Evolutionary conservation across 441 rosid species (phyloP).

Genomic region (Pelargonium australe): DNA sequence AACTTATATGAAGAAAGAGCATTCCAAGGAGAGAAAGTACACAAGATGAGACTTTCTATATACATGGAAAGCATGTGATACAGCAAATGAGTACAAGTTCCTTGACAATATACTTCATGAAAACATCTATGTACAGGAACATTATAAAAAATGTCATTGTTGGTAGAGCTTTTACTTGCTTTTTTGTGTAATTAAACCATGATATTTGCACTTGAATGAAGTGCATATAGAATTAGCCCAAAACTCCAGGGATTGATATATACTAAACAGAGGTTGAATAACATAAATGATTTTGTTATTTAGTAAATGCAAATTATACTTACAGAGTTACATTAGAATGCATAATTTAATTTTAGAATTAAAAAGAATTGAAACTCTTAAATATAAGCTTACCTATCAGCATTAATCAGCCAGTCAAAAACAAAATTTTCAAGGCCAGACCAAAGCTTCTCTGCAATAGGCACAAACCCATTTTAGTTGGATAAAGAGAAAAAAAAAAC

Average conservation of each 20-base stretch:
- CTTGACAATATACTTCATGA: not conserved
- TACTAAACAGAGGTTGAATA: not conserved
- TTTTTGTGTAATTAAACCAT: no score
- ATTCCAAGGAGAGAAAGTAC: no score
- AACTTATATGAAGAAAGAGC: no score
- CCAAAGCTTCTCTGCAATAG: slow-evolving; percentile 91
- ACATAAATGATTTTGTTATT: not conserved
- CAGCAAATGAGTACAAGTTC: slow-evolving; percentile 10
- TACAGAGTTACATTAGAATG: slow-evolving; percentile 13
- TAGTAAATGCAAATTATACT: slow-evolving; percentile 1
- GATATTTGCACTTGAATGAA: not conserved
- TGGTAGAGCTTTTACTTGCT: no score
- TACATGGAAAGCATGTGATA: slow-evolving; percentile 1
- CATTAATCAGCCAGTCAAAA: slow-evolving; percentile 97
- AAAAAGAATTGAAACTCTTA: slow-evolving; percentile 18
- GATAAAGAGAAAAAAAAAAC: not conserved
- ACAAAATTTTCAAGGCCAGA: slow-evolving; percentile 98
- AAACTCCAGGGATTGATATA: slow-evolving; percentile 2
- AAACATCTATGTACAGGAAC: not conserved
- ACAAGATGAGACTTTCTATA: not conserved
- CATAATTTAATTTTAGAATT: slow-evolving; percentile 13
- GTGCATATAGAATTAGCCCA: not conserved
- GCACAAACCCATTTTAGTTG: slow-evolving; percentile 14
- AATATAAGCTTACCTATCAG: slow-evolving; percentile 65
- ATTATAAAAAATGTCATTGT: no score